Base-by-base conservation (phyloP, 2,329 filamentous ascomycete species). In the Dryadomyces quercus-mongolicae region DNA sequence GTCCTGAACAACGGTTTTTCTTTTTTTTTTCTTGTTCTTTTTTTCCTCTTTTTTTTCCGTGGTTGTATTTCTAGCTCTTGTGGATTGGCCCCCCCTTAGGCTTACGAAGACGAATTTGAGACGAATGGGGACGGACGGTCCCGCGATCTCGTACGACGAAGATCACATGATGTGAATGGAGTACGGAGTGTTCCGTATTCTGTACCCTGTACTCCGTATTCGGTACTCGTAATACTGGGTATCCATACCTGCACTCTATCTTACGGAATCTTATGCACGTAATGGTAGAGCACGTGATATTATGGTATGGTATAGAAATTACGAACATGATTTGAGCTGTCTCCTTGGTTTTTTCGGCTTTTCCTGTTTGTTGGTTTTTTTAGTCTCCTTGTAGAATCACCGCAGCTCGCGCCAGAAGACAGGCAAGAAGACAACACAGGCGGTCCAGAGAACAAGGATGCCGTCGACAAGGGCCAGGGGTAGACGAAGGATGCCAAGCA, bases 391-490 rank as follows among this genome's bases (percentile, higher is more conserved):
- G 43, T 45, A n/a, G n/a, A n/a, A n/a, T 20, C 16, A 51, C 38
- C 31, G 42, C 12, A 49, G 38, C 36, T 55, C 48, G 21, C 36
- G 43, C 54, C 46, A 81, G 65, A 95, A 81, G 62, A 89, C 88
- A 3, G 89, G 89, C 61, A 93, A 73, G 64, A 95, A 90, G 16
- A 94, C 88, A 49, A 85, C 72, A 61, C 84, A 86, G 0, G 89
- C 89, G 60, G 83, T 93, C 75, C 80, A 90, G 55, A 95, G 81
- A 51, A 94, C 82, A 59, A 82, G 68, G 5, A 86, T 63, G 34
- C 81, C 82, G 64, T 85, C 80, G 47, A 85, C 69, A 3, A 88
- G 58, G 13, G 84, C 76, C 10, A 86, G 56, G 0, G 88, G 86
- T 43, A 84, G 70, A 25, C 46, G 52, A n/a, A 34, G 10, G 42